phyloP scores from a whole-genome alignment of 192 early-diverging fungal genomes.

The Rhizoclosmatium globosum region DNA sequence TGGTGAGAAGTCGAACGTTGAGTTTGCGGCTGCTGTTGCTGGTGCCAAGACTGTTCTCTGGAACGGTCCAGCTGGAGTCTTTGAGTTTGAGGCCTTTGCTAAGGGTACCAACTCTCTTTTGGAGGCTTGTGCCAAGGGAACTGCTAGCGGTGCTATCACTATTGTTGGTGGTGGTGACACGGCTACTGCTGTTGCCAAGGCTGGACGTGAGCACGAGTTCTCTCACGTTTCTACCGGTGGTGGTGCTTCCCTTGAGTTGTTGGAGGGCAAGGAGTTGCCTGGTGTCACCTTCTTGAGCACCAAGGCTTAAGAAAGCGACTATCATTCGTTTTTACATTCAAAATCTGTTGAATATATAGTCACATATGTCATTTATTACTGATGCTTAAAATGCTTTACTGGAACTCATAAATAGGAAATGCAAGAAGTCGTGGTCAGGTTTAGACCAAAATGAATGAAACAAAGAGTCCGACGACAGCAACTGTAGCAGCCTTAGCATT shows the following conservation, averaged over 20 bases:
- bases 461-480: no score
- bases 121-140: constrained; percentile 87
- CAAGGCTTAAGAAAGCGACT: constrained; percentile 25
- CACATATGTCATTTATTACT: no score
- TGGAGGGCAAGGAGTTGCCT: constrained; percentile 91
- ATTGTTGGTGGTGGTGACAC: constrained; percentile 99
- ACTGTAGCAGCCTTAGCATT: no score
- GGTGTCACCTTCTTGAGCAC: constrained; percentile 61
- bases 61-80: constrained; percentile 98
- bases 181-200: constrained; percentile 95
- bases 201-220: constrained; percentile 82
- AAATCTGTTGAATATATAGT: no score
- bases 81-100: constrained; percentile 96
- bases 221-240: constrained; percentile 96
- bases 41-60: constrained; percentile 94
- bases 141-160: constrained; percentile 80
- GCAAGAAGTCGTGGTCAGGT: no score
- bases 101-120: constrained; percentile 83
- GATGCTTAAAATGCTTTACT: no score
- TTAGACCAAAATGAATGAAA: no score
- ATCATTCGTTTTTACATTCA: no score
- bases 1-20: constrained; percentile 80
- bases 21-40: constrained; percentile 73
- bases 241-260: constrained; percentile 93
- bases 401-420: no score